phyloP scores from a whole-genome alignment of 495 filamentous ascomycete species.

The Xylaria intraflava region DNA sequence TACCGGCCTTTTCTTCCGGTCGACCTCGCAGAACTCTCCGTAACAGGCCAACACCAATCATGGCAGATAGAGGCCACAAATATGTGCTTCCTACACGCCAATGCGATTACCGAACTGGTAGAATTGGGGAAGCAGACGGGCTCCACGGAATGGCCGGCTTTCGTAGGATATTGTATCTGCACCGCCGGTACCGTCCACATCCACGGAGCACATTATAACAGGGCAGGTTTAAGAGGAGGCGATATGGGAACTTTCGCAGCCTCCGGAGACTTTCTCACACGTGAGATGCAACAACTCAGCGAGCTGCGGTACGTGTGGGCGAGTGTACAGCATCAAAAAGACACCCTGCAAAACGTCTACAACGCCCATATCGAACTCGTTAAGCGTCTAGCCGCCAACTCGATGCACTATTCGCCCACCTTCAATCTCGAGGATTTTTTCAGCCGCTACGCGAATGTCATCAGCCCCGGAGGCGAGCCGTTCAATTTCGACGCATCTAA shows the following conservation, averaged over 20 bases:
- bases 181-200: conserved; percentile 81
- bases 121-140: conserved; percentile 61
- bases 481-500: conserved; percentile 48
- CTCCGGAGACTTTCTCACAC: conserved; percentile 63
- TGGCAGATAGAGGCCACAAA: conserved; percentile 89
- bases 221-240: conserved; percentile 54
- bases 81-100: conserved; percentile 79
- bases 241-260: conserved; percentile 43
- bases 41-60: conserved; percentile 75
- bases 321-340: conserved; percentile 70
- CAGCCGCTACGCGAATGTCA: conserved; percentile 59
- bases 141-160: conserved; percentile 73
- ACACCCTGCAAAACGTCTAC: conserved; percentile 67
- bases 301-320: conserved; percentile 70
- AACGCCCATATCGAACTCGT: conserved; percentile 67
- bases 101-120: conserved; percentile 76
- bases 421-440: conserved; percentile 85
- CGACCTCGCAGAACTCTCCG: conserved; percentile 69
- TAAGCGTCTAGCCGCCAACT: conserved; percentile 54
- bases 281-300: conserved; percentile 70
- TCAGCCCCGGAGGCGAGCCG: conserved; percentile 31
- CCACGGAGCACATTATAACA: conserved; percentile 71
- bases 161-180: conserved; percentile 74
- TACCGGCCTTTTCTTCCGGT: conserved; percentile 82
- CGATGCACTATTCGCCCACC: conserved; percentile 61